phyloP scores from a whole-genome alignment of 441 rosid genomes.

The Geranium incanum region DNA sequence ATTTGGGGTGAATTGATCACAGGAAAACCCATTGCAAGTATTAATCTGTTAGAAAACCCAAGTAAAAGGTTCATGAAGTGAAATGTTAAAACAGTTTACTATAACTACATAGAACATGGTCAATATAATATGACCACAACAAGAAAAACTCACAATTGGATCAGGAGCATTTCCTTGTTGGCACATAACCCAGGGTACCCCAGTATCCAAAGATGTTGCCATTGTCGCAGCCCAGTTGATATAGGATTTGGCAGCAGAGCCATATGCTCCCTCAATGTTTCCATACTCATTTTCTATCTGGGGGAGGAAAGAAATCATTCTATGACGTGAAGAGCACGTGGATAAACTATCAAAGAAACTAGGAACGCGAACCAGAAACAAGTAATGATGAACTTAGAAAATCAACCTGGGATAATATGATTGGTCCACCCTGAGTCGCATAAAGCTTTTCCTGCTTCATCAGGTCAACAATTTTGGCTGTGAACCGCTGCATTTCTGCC shows the following conservation, averaged over 20 bases:
- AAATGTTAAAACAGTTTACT: not conserved
- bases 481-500: conserved; percentile 69
- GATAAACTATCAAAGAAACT: conserved; percentile 8
- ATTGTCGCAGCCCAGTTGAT: conserved; percentile 63
- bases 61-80: conserved; percentile 11
- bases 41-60: conserved; percentile 38
- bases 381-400: not conserved
- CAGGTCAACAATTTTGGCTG: conserved; percentile 52
- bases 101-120: not conserved
- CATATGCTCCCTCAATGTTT: conserved; percentile 40
- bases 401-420: conserved; percentile 58
- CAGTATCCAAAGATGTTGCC: conserved; percentile 62
- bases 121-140: not conserved
- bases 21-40: conserved; percentile 70
- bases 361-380: conserved; percentile 12
- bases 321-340: conserved; percentile 6
- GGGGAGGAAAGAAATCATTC: not conserved
- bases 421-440: conserved; percentile 78
- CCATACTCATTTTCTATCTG: conserved; percentile 83
- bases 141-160: conserved; percentile 44
- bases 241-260: conserved; percentile 48
- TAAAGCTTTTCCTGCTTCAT: conserved; percentile 61
- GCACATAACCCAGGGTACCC: conserved; percentile 82
- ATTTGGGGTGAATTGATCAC: conserved; percentile 73
- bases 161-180: conserved; percentile 72